A percentile compares a stretch with the other conserved stretches of the same genome.
Evolutionary conservation across 2,329 filamentous ascomycete species (phyloP).

Genomic region (Ascochyta viciae-villosae): DNA sequence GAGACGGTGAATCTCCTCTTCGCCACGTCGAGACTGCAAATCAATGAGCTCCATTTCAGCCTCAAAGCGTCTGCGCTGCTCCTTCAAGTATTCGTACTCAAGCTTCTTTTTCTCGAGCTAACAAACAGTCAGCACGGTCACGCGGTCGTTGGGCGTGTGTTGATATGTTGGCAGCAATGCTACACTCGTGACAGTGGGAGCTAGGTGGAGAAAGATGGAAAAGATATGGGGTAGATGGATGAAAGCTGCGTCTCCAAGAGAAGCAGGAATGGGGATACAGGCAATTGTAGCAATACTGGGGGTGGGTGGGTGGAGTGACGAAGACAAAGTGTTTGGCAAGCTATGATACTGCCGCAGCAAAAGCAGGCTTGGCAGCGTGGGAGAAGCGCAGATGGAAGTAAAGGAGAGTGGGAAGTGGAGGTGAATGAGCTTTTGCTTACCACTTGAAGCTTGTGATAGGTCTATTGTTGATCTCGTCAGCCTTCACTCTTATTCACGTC

Average conservation of each 20-base stretch:
- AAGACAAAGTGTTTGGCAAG: background rate
- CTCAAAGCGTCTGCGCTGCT: conserved; percentile 89
- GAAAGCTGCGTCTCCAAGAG: conserved; percentile 18
- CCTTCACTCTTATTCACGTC: conserved; percentile 31
- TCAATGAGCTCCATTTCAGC: conserved; percentile 91
- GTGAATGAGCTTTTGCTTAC: conserved; percentile 61
- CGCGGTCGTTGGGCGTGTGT: conserved; percentile 21
- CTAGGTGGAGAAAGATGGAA: conserved; percentile 20
- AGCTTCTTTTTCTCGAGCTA: conserved; percentile 93
- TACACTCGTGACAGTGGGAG: conserved; percentile 10
- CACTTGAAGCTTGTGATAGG: conserved; percentile 76
- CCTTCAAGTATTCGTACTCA: conserved; percentile 88
- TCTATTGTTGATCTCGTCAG: conserved; percentile 54
- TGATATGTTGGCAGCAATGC: conserved; percentile 24
- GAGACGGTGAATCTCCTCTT: conserved; percentile 84
- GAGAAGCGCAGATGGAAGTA: conserved; percentile 18
- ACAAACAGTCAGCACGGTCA: conserved; percentile 38
- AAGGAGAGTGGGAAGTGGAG: conserved; percentile 20
- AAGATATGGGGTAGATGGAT: conserved; percentile 19
- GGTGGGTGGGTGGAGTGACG: conserved; percentile 2
- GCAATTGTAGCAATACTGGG: conserved; percentile 23
- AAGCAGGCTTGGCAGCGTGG: conserved; percentile 12
- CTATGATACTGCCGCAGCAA: too few species aligned
- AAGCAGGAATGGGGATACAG: conserved; percentile 27
- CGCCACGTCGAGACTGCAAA: conserved; percentile 81